Percentiles rank a stretch among this genome's conserved stretches.
These are phyloP conservation scores for Puccinia brachypodii DNA, from an alignment of 1,284 basidiomycete species.

Conservation along the genomic window DNA sequence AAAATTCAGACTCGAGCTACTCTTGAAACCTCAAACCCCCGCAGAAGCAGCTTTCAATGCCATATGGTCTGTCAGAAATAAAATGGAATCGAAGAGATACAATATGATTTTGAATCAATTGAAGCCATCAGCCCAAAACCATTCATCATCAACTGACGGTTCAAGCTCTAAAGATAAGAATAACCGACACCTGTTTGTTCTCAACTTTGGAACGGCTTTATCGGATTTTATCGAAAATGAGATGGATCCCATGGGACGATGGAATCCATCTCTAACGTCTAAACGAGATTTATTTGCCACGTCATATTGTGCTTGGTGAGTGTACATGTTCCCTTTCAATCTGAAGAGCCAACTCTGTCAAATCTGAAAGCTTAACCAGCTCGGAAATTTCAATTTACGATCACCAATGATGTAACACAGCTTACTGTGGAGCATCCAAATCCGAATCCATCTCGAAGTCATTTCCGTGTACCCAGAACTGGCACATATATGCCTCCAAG, in stretches of 20 bases:
- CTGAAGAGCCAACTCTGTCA: background rate
- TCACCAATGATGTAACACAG: background rate
- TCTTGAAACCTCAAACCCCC: background rate
- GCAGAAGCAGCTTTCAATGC: background rate
- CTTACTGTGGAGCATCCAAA: background rate
- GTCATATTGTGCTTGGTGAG: background rate
- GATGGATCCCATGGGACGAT: background rate
- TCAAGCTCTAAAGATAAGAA: background rate
- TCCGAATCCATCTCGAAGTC: slow-evolving; percentile 1
- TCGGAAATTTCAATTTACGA: background rate
- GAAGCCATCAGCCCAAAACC: background rate
- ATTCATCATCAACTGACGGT: background rate
- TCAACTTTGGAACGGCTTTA: background rate
- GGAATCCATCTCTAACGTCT: slow-evolving; percentile 15
- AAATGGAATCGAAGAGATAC: background rate
- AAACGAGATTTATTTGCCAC: slow-evolving; percentile 8
- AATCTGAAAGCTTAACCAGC: background rate
- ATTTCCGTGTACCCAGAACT: background rate
- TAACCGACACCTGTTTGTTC: background rate
- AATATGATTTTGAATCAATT: slow-evolving; percentile 11
- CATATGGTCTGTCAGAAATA: background rate
- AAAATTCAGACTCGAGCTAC: background rate
- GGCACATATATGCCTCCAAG: background rate
- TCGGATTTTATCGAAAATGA: background rate
- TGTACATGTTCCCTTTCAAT: background rate